These are phyloP conservation scores for Penicillium olsonii DNA, from an alignment of 2,329 filamentous ascomycete genomes.

Conservation along the genomic window DNA sequence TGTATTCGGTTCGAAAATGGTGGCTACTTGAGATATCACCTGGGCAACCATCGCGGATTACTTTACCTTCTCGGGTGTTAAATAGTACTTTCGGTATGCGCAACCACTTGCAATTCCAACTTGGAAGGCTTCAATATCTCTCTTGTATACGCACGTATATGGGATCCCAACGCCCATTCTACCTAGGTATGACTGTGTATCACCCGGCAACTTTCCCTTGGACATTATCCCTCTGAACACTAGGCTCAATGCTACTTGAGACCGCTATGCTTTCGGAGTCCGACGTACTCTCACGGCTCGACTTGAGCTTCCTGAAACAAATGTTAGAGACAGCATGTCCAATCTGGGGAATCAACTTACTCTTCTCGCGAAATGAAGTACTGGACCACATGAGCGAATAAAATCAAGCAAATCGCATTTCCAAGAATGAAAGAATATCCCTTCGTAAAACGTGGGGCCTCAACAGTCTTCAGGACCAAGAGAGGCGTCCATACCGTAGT, in stretches of 20 bases:
- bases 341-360: constrained; percentile 4
- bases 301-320: constrained; percentile 2
- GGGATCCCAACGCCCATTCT: too few species aligned
- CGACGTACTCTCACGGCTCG: constrained; percentile 3
- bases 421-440: constrained; percentile 47
- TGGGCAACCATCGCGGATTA: too few species aligned
- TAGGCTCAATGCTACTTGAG: constrained; percentile 8
- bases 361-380: constrained; percentile 20
- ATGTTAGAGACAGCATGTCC: neutral
- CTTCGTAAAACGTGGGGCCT: constrained; percentile 46
- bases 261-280: constrained; percentile 2
- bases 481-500: constrained; percentile 60
- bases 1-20: too few species aligned
- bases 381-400: constrained; percentile 25
- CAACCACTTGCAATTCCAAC: too few species aligned
- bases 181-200: neutral
- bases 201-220: constrained; percentile 8
- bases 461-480: constrained; percentile 52
- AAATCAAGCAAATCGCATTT: constrained; percentile 41
- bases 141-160: too few species aligned
- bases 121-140: too few species aligned
- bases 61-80: too few species aligned
- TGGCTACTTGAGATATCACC: too few species aligned
- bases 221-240: neutral
- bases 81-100: too few species aligned